Evolutionary conservation across 768 basidiomycete genomes (phyloP).

Genomic region (Tephrocybe sp.): DNA sequence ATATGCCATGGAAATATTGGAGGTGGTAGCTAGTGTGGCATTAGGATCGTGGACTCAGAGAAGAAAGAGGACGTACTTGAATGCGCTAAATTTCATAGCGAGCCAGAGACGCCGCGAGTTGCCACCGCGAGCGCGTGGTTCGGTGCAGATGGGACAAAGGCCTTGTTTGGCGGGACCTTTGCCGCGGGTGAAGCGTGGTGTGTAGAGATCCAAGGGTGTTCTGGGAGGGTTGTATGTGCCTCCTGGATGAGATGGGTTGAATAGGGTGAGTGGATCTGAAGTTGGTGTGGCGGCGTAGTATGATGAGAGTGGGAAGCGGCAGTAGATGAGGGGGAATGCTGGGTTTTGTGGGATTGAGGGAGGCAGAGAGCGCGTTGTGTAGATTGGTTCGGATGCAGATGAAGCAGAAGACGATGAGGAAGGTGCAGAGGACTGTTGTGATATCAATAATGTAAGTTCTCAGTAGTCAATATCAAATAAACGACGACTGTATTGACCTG

Average conservation of each 20-base stretch:
- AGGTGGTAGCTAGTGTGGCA: slow-evolving; percentile 61
- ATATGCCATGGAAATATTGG: slow-evolving; percentile 73
- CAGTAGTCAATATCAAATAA: no score
- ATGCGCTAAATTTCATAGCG: slow-evolving; percentile 78
- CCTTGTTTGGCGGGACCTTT: slow-evolving; percentile 66
- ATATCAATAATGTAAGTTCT: no score
- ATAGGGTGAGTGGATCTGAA: slow-evolving; percentile 18
- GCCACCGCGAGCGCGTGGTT: slow-evolving; percentile 58
- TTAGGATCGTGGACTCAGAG: neutral
- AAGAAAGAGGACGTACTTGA: slow-evolving; percentile 59
- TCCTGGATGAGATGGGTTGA: slow-evolving; percentile 34
- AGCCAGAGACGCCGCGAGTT: slow-evolving; percentile 67
- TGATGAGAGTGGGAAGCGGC: slow-evolving; percentile 65
- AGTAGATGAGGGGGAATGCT: slow-evolving; percentile 61
- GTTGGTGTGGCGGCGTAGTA: slow-evolving; percentile 40
- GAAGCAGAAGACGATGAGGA: neutral
- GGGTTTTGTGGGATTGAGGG: slow-evolving; percentile 34
- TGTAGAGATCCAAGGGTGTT: slow-evolving; percentile 68
- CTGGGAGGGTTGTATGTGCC: slow-evolving; percentile 56
- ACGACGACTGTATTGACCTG: no score
- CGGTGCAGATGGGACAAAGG: slow-evolving; percentile 73
- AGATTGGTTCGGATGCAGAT: slow-evolving; percentile 8
- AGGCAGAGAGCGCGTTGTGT: slow-evolving; percentile 51
- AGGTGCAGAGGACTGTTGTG: neutral
- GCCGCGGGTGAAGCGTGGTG: slow-evolving; percentile 72